Percentiles rank a stretch among this genome's conserved stretches.
Evolutionary conservation across 2,329 filamentous ascomycete genomes (phyloP).

Genomic region (Venturia nashicola): DNA sequence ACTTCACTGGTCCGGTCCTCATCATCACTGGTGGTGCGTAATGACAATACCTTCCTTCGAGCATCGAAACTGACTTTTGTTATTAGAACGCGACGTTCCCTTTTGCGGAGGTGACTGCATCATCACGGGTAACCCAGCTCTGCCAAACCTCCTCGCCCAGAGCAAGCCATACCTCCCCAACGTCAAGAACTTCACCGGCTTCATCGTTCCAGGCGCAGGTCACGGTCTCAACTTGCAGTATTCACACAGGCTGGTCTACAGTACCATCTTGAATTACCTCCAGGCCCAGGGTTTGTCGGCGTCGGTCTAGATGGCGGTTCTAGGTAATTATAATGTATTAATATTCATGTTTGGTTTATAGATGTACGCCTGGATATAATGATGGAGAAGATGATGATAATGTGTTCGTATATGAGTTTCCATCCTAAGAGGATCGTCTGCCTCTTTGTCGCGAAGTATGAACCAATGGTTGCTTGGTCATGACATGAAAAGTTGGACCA

Average conservation of each 20-base stretch:
- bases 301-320: not conserved
- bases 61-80: not conserved
- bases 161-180: not conserved
- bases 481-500: not conserved
- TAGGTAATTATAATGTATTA: not conserved
- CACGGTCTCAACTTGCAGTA: conserved; percentile 6
- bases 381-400: not conserved
- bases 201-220: conserved; percentile 9
- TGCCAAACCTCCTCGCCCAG: not conserved
- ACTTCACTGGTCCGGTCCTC: not conserved
- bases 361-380: not conserved
- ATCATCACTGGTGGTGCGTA: not conserved
- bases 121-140: not conserved
- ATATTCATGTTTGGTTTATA: not conserved
- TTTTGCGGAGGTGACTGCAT: conserved; percentile 22
- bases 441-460: too few species aligned
- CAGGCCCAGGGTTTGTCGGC: not conserved
- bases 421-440: not conserved
- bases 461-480: too few species aligned
- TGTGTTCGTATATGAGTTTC: not conserved
- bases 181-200: not conserved
- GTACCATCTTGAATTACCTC: not conserved
- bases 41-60: not conserved
- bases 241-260: not conserved
- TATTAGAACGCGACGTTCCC: conserved; percentile 11